Evolutionary conservation across 179 eudicot genomes (phyloP), one percentile per base, ranked within the genome.

Genomic region (Spergularia azorica): DNA sequence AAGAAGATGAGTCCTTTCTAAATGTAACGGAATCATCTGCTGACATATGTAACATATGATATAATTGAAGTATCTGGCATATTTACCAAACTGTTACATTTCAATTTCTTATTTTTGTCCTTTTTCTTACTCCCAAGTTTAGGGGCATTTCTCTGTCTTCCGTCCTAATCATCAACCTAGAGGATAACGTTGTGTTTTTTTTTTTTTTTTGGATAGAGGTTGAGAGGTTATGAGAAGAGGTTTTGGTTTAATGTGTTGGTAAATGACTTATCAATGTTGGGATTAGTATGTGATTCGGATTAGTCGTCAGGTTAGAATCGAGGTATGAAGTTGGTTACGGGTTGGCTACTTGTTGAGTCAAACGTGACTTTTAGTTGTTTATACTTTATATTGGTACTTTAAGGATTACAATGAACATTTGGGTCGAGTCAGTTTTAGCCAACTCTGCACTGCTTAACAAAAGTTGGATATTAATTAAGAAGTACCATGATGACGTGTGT

Each of bases 1-100:
- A 21, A 56, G 65, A 41, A 3, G 14, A 10, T 55, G 26, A 46
- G 32, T n/a, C 17, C 11, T 52, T 50, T 62, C 48, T 73, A 75
- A 69, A 68, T 77, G 77, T 61, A 62, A 52, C 18, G 56, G 67
- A 67, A 11, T 18, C 74, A 77, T 67, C 72, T 81, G 80, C 59
- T 80, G 66, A 38, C 74, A 64, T 59, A 21, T 18, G 9, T 63
- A 8, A 43, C 50, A 26, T 26, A 26, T 26, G 32, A 60, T 55
- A 52, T 67, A 11, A 67, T 60, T 62, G 63, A 63, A 60, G 36
- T 26, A 26, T 39, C 50, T 46, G 77, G 73, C 83, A 76, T 46
- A 76, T 76, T 46, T 13, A 76, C 72, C 83, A 76, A 64, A 21
- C 41, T 56, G 9, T 43, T 60, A 7, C 6, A 0, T 7, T 21